These are phyloP conservation scores for Coemansia sp. DNA, from an alignment of 192 early-diverging fungal species.

Conservation along the genomic window DNA sequence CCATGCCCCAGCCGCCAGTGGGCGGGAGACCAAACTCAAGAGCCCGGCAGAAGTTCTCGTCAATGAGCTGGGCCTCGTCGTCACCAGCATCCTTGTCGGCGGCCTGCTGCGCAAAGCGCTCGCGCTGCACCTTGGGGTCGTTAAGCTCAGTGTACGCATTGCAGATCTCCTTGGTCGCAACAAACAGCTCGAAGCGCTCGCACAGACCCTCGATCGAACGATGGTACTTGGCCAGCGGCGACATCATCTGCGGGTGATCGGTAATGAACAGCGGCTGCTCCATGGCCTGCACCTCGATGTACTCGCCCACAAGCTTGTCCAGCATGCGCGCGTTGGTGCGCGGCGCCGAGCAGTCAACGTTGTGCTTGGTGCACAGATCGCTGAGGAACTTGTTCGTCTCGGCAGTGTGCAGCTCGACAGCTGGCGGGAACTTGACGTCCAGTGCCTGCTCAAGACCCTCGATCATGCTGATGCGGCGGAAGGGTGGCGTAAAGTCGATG, in stretches of 20 bases:
- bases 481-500: slow-evolving; percentile 97
- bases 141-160: slow-evolving; percentile 99
- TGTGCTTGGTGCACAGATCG: slow-evolving; percentile 92
- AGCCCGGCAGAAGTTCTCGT: slow-evolving; percentile 95
- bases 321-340: slow-evolving; percentile 89
- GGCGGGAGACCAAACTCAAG: slow-evolving; percentile 98
- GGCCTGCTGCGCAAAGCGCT: slow-evolving; percentile 97
- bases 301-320: slow-evolving; percentile 92
- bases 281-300: slow-evolving; percentile 74
- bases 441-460: slow-evolving; percentile 87
- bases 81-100: slow-evolving; percentile 96
- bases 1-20: slow-evolving; percentile 92
- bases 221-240: slow-evolving; percentile 96
- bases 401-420: slow-evolving; percentile 73
- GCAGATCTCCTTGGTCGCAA: slow-evolving; percentile 98
- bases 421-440: slow-evolving; percentile 87
- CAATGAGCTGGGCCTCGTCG: slow-evolving; percentile 97
- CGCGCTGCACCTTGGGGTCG: slow-evolving; percentile 98
- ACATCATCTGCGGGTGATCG: slow-evolving; percentile 99
- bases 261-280: slow-evolving; percentile 89
- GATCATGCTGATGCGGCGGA: slow-evolving; percentile 93
- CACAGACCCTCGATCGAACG: slow-evolving; percentile 84
- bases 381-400: slow-evolving; percentile 87
- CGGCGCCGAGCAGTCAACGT: slow-evolving; percentile 92
- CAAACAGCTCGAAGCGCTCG: slow-evolving; percentile 98